A percentile compares a stretch with the other conserved stretches of the same genome.
Conservation (phyloP, 306 rosid genomes). For the Vicia villosa region DNA sequence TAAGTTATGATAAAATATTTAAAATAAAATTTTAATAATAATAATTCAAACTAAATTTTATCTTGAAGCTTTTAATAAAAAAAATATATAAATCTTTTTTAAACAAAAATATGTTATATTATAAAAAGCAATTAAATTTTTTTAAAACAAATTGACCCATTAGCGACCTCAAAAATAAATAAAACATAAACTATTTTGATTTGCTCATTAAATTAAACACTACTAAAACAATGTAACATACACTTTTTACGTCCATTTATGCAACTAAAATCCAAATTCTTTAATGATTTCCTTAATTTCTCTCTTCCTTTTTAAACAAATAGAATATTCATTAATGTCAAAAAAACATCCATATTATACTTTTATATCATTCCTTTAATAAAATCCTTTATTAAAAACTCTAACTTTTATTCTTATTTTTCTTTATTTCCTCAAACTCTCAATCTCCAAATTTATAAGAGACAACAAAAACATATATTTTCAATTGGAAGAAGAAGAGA, state of each 20-base stretch:
- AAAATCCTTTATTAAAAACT: background rate
- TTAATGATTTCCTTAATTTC: background rate
- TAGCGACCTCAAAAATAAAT: too few relatives aligned
- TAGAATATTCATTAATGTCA: background rate
- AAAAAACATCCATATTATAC: background rate
- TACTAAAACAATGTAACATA: background rate
- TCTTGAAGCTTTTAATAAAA: too few relatives aligned
- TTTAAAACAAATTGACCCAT: too few relatives aligned
- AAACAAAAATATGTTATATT: too few relatives aligned
- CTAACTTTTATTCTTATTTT: background rate
- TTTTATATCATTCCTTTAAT: conserved; percentile 23
- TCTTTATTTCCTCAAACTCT: background rate
- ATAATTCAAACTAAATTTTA: too few relatives aligned
- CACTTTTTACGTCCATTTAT: background rate
- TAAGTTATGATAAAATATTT: too few relatives aligned
- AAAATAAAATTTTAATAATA: too few relatives aligned
- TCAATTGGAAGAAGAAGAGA: conserved; percentile 20
- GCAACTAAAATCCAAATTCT: background rate
- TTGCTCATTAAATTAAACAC: too few relatives aligned
- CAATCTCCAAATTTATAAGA: background rate
- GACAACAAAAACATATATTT: background rate
- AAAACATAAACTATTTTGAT: too few relatives aligned
- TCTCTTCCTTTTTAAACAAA: background rate
- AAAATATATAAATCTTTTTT: too few relatives aligned
- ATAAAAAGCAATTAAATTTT: too few relatives aligned